A percentile compares a stretch with the other conserved stretches of the same genome.
Evolutionary conservation across 176 grass and related monocot genomes (phyloP).

Genomic region (Zoysia japonica): DNA sequence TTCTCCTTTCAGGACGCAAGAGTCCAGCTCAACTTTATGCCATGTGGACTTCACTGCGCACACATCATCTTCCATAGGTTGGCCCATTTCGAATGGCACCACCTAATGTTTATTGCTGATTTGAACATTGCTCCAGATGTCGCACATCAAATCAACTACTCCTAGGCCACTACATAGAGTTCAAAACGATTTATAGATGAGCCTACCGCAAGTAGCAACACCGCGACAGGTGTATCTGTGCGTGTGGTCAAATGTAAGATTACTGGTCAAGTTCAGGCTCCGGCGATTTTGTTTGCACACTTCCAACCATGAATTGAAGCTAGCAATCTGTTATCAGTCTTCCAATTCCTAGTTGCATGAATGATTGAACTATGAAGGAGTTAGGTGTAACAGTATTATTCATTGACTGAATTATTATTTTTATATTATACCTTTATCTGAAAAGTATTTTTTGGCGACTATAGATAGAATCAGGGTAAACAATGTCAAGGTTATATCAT

Average conservation of each 20-base stretch:
- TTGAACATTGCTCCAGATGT: background rate
- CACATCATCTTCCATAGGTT: background rate
- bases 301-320: background rate
- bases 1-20: background rate
- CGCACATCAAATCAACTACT: background rate
- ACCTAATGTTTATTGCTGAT: background rate
- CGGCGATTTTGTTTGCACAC: background rate
- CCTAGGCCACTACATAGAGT: background rate
- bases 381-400: conserved; percentile 8
- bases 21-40: background rate
- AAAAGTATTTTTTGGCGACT: too few species aligned
- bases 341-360: background rate
- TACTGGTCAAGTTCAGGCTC: too few species aligned
- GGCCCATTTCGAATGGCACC: background rate
- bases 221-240: background rate
- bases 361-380: background rate
- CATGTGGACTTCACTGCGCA: background rate
- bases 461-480: background rate
- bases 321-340: background rate
- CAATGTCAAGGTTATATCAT: too few species aligned
- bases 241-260: too few species aligned
- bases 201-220: background rate
- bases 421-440: too few species aligned
- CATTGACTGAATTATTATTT: background rate
- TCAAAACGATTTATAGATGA: background rate